Evolutionary conservation across 225 moss, liverwort and hornwort species (phyloP).

Genomic region (Climacium dendroides): DNA sequence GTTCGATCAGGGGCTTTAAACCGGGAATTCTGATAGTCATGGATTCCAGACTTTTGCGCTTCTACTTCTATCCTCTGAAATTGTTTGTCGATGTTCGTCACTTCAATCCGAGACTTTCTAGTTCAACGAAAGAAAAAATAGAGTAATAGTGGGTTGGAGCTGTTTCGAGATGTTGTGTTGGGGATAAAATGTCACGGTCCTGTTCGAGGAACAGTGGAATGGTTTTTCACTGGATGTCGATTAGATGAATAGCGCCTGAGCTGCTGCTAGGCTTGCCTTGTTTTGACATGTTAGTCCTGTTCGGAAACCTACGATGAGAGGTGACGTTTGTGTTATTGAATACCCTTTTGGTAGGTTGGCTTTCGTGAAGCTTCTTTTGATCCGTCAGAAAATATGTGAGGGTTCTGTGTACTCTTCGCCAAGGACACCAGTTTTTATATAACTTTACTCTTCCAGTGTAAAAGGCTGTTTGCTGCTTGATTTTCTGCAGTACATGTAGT

Average conservation of each 20-base stretch:
- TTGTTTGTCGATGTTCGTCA: neutral
- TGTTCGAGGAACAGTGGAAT: neutral
- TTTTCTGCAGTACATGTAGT: neutral
- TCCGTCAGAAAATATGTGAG: neutral
- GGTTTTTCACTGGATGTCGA: neutral
- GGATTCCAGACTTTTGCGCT: neutral
- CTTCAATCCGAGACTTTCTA: neutral
- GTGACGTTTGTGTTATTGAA: slow-evolving; percentile 2
- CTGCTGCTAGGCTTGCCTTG: neutral
- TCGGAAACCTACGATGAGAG: slow-evolving; percentile 11
- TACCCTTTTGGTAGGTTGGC: neutral
- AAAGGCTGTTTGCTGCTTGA: neutral
- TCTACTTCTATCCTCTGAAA: neutral
- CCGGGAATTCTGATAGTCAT: neutral
- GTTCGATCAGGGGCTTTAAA: slow-evolving; percentile 14
- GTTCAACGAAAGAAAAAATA: neutral
- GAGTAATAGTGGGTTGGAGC: neutral
- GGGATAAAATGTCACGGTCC: neutral
- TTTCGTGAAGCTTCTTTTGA: neutral
- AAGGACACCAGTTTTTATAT: neutral
- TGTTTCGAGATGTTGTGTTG: slow-evolving; percentile 4
- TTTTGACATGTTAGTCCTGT: slow-evolving; percentile 7
- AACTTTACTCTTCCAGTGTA: neutral
- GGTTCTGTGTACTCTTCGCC: neutral
- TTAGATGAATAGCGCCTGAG: neutral